A percentile compares a stretch with the other conserved stretches of the same genome.
phyloP scores from a whole-genome alignment of 164 flowering plant genomes.

The Vitis vinifera region DNA sequence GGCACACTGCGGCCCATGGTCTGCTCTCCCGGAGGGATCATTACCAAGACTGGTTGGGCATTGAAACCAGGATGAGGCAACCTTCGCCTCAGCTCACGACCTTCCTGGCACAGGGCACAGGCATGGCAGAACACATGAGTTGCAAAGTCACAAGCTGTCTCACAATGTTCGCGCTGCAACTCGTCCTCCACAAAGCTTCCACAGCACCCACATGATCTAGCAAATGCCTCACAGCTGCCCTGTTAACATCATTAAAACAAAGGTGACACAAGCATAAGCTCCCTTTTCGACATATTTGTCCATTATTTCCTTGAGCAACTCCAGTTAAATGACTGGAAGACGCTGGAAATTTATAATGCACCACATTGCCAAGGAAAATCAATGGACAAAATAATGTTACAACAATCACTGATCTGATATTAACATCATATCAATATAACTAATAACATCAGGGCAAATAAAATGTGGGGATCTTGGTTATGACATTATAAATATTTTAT shows the following conservation, averaged over 20 bases:
- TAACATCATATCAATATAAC: too few relatives aligned
- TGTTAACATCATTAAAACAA: constrained; percentile 29
- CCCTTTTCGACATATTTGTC: too few relatives aligned
- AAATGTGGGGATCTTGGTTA: too few relatives aligned
- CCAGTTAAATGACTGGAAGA: too few relatives aligned
- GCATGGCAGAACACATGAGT: constrained; percentile 80
- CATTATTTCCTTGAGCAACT: too few relatives aligned
- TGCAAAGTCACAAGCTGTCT: constrained; percentile 74
- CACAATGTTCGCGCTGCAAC: constrained; percentile 68
- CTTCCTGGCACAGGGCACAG: constrained; percentile 95
- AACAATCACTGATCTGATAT: too few relatives aligned
- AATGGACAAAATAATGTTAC: too few relatives aligned
- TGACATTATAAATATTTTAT: too few relatives aligned
- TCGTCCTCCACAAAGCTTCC: constrained; percentile 67
- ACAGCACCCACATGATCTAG: constrained; percentile 79
- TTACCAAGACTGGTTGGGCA: constrained; percentile 62
- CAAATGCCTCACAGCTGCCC: constrained; percentile 85
- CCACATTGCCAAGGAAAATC: too few relatives aligned
- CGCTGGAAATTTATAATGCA: too few relatives aligned
- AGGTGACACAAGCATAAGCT: neutral
- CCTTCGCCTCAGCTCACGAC: constrained; percentile 86
- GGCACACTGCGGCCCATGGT: constrained; percentile 59
- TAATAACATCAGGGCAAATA: too few relatives aligned
- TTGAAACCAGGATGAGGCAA: constrained; percentile 84
- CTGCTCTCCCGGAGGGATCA: constrained; percentile 84